Conservation (phyloP, 768 basidiomycete species). For the Krasilnikovozyma curviuscula region DNA sequence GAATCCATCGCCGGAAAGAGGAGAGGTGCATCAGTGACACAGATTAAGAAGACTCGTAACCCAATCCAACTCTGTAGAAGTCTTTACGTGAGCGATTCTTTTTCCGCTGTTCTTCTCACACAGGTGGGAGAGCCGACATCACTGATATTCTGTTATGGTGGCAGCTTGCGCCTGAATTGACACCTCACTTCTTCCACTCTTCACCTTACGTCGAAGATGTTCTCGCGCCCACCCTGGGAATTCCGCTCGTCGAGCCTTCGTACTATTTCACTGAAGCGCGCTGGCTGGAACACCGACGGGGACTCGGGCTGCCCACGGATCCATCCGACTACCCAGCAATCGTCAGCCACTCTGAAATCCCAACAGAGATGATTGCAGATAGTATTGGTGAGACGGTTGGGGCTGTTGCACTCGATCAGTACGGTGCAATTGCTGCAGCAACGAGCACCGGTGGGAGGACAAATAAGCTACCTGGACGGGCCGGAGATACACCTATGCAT, state of each 20-base stretch:
- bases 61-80: slow-evolving; percentile 51
- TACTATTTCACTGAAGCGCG: no score
- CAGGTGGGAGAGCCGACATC: slow-evolving; percentile 35
- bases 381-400: slow-evolving; percentile 64
- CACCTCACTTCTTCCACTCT: background rate
- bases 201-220: background rate
- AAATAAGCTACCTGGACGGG: slow-evolving; percentile 61
- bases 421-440: slow-evolving; percentile 49
- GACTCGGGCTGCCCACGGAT: slow-evolving; percentile 52
- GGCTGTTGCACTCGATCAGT: slow-evolving; percentile 55
- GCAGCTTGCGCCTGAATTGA: no score
- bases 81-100: slow-evolving; percentile 55
- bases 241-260: background rate
- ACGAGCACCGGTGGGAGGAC: slow-evolving; percentile 69
- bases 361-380: slow-evolving; percentile 32
- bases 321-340: slow-evolving; percentile 31
- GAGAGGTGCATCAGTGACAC: slow-evolving; percentile 44
- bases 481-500: slow-evolving; percentile 27
- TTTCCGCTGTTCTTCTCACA: slow-evolving; percentile 50
- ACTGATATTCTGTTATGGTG: no score
- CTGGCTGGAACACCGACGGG: slow-evolving; percentile 62
- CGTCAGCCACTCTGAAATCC: slow-evolving; percentile 5
- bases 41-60: slow-evolving; percentile 48
- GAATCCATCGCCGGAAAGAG: slow-evolving; percentile 40
- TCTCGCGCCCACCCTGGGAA: background rate